Conservation (phyloP, 1,284 basidiomycete species). For the Inonotus hispidus region DNA sequence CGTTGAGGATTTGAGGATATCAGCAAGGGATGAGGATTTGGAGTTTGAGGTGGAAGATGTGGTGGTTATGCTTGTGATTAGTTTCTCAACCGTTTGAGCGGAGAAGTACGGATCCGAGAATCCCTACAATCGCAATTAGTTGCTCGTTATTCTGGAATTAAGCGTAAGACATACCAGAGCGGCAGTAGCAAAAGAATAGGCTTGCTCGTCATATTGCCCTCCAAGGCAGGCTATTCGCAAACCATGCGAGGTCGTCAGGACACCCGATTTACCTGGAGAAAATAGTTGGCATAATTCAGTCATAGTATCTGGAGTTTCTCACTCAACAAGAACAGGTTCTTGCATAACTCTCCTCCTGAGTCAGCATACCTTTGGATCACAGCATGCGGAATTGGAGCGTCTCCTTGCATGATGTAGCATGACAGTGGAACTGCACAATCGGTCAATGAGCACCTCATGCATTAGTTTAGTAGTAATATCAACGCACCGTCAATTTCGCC, state of each 20-base stretch:
- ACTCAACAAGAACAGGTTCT: slow-evolving; percentile 85
- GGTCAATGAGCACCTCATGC: neutral
- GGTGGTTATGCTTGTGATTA: slow-evolving; percentile 61
- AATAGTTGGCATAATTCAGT: slow-evolving; percentile 2
- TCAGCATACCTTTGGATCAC: slow-evolving; percentile 72
- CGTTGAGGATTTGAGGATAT: slow-evolving; percentile 55
- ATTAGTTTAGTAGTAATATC: neutral
- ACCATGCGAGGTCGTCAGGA: slow-evolving; percentile 79
- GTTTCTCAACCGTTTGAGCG: slow-evolving; percentile 62
- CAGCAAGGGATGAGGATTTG: slow-evolving; percentile 54
- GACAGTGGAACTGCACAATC: slow-evolving; percentile 66
- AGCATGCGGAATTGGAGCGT: slow-evolving; percentile 61
- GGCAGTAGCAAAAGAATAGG: slow-evolving; percentile 52
- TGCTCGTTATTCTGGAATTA: neutral
- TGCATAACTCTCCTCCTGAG: slow-evolving; percentile 72
- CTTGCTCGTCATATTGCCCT: slow-evolving; percentile 62
- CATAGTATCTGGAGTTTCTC: slow-evolving; percentile 27
- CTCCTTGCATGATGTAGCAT: slow-evolving; percentile 90
- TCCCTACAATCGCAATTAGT: slow-evolving; percentile 38
- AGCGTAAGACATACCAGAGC: slow-evolving; percentile 45
- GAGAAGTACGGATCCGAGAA: slow-evolving; percentile 71
- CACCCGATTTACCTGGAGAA: slow-evolving; percentile 69
- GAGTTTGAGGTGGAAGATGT: slow-evolving; percentile 36
- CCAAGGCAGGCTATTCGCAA: slow-evolving; percentile 84
- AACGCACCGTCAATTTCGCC: slow-evolving; percentile 59